phyloP scores from a whole-genome alignment of 768 basidiomycete genomes.

The Myochromella boudieri region DNA sequence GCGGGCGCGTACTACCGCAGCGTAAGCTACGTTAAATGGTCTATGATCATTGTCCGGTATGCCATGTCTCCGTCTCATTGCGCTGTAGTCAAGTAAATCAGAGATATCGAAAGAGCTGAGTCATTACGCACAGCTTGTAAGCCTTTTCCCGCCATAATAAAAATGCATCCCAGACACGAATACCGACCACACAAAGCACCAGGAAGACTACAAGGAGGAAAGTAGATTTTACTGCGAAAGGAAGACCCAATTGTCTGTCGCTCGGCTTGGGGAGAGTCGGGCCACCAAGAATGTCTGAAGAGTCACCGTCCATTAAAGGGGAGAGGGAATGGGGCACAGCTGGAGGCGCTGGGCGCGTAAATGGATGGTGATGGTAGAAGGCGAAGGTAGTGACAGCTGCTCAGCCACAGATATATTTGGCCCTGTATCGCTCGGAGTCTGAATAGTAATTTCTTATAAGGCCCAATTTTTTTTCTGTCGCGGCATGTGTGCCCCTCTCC shows the following conservation, averaged over 20 bases:
- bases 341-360: slow-evolving; percentile 27
- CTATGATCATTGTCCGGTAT: slow-evolving; percentile 83
- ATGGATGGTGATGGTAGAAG: slow-evolving; percentile 36
- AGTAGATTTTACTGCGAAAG: slow-evolving; percentile 38
- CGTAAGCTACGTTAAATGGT: slow-evolving; percentile 87
- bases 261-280: slow-evolving; percentile 39
- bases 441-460: slow-evolving; percentile 14
- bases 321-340: slow-evolving; percentile 24
- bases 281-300: slow-evolving; percentile 72
- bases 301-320: slow-evolving; percentile 60
- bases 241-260: slow-evolving; percentile 29
- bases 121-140: slow-evolving; percentile 57
- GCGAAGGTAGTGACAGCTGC: slow-evolving; percentile 26
- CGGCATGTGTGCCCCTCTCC: too few relatives aligned
- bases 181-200: slow-evolving; percentile 33
- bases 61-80: slow-evolving; percentile 74
- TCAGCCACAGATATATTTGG: slow-evolving; percentile 35
- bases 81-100: slow-evolving; percentile 37
- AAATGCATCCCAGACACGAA: slow-evolving; percentile 44
- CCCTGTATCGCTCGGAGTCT: slow-evolving; percentile 27
- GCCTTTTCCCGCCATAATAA: slow-evolving; percentile 61
- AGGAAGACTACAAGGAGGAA: slow-evolving; percentile 36
- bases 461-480: slow-evolving; percentile 3
- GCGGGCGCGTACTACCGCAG: slow-evolving; percentile 60
- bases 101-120: slow-evolving; percentile 9